Evolutionary conservation across 1,284 basidiomycete species (phyloP).

Genomic region (Lentinula novae-zelandiae): DNA sequence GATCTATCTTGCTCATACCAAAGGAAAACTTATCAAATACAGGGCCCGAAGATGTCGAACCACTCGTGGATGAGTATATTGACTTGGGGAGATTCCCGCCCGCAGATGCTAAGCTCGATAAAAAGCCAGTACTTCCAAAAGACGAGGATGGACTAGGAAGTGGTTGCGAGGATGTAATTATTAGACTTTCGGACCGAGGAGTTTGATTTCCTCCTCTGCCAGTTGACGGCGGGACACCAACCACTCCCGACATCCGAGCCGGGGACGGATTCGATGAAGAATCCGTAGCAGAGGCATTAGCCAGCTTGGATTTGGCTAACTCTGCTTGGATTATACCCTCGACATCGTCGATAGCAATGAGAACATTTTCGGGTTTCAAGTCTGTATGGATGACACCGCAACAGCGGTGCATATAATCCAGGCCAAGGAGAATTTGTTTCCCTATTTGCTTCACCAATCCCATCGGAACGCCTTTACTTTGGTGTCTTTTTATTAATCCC

Average conservation of each 20-base stretch:
- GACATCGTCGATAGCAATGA: conserved; percentile 97
- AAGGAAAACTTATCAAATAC: conserved; percentile 88
- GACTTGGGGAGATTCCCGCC: not conserved
- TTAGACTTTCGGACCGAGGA: conserved; percentile 83
- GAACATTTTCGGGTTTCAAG: conserved; percentile 97
- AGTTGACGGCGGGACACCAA: conserved; percentile 93
- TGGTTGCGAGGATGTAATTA: conserved; percentile 94
- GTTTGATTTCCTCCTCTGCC: conserved; percentile 98
- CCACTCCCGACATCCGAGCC: conserved; percentile 54
- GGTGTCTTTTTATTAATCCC: conserved; percentile 95
- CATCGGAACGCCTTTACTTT: conserved; percentile 93
- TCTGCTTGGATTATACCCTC: conserved; percentile 91
- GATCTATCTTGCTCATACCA: conserved; percentile 82
- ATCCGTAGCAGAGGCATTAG: not conserved
- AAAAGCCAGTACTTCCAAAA: conserved; percentile 57
- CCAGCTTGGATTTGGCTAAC: conserved; percentile 42
- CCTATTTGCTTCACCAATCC: conserved; percentile 95
- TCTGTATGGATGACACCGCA: conserved; percentile 98
- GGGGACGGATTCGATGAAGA: not conserved
- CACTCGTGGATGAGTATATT: not conserved
- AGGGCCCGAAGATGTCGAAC: not conserved
- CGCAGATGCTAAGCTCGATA: not conserved
- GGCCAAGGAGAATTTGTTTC: conserved; percentile 91
- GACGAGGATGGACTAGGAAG: conserved; percentile 79
- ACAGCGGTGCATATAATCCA: conserved; percentile 97